Evolutionary conservation across 164 flowering plant genomes (phyloP).

Genomic region (Tetracentron sinense): DNA sequence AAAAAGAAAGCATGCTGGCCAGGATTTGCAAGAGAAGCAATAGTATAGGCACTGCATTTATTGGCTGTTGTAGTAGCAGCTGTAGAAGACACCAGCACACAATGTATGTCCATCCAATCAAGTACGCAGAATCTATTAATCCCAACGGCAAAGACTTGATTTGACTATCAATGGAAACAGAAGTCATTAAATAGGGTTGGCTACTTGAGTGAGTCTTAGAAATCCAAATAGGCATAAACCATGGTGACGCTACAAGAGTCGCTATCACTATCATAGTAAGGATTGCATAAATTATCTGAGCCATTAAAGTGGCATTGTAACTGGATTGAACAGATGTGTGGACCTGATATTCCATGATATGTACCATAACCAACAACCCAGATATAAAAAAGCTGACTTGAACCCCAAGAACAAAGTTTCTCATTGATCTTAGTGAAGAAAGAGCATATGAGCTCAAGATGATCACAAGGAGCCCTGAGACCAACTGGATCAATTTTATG

Average conservation of each 20-base stretch:
- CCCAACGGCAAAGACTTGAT: conserved; percentile 16
- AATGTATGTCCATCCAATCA: conserved; percentile 63
- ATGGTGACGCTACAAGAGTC: conserved; percentile 45
- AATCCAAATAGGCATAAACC: conserved; percentile 47
- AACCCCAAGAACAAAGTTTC: conserved; percentile 23
- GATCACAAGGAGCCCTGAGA: conserved; percentile 41
- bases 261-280: conserved; percentile 34
- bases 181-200: conserved; percentile 11
- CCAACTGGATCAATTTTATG: conserved; percentile 41
- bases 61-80: conserved; percentile 75
- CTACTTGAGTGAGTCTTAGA: conserved; percentile 10
- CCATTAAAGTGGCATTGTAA: conserved; percentile 37
- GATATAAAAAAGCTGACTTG: conserved; percentile 34
- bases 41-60: conserved; percentile 62
- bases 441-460: conserved; percentile 36
- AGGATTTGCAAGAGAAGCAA: conserved; percentile 63
- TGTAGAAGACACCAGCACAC: conserved; percentile 83
- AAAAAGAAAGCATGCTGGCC: conserved; percentile 38
- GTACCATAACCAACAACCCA: conserved; percentile 47
- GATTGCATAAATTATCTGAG: conserved; percentile 48
- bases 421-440: conserved; percentile 25
- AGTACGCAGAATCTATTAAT: conserved; percentile 35
- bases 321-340: conserved; percentile 22
- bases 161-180: conserved; percentile 18
- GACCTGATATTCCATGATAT: conserved; percentile 38